phyloP scores from a whole-genome alignment of 768 basidiomycete genomes.

The Mycena vulgaris region DNA sequence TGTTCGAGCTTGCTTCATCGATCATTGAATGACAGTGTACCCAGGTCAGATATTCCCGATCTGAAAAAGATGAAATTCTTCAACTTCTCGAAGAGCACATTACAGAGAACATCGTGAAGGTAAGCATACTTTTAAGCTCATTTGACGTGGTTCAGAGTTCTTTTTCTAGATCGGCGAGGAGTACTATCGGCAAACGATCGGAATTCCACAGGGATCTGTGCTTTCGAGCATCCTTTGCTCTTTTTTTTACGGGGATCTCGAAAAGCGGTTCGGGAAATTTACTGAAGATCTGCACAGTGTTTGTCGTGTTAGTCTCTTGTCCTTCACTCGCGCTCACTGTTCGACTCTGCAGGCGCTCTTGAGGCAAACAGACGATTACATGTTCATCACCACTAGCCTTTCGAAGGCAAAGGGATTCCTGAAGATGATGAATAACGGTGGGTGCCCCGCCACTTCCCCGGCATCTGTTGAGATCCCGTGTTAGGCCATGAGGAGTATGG shows the following conservation, averaged over 20 bases:
- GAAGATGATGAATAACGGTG: constrained; percentile 81
- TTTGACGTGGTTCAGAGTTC: constrained; percentile 13
- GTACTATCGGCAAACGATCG: constrained; percentile 91
- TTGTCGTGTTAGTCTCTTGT: constrained; percentile 44
- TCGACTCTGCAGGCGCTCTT: constrained; percentile 73
- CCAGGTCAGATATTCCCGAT: constrained; percentile 69
- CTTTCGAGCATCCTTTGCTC: constrained; percentile 94
- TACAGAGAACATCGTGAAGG: constrained; percentile 93
- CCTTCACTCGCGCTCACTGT: background rate
- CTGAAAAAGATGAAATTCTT: constrained; percentile 73
- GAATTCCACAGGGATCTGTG: constrained; percentile 98
- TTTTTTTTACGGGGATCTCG: constrained; percentile 95
- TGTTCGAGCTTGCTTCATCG: background rate
- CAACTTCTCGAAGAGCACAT: constrained; percentile 91
- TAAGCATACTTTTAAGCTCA: constrained; percentile 41
- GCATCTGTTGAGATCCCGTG: background rate
- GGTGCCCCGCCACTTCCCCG: background rate
- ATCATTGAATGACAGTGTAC: background rate
- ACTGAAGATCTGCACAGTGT: constrained; percentile 75
- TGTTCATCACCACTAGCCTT: constrained; percentile 83
- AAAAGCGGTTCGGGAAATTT: constrained; percentile 70
- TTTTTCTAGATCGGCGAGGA: constrained; percentile 77
- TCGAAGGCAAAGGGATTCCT: constrained; percentile 79
- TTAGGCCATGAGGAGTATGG: constrained; percentile 95
- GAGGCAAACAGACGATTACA: constrained; percentile 95